Evolutionary conservation across 495 filamentous ascomycete species (phyloP).

Genomic region (Hypomontagnella monticulosa): DNA sequence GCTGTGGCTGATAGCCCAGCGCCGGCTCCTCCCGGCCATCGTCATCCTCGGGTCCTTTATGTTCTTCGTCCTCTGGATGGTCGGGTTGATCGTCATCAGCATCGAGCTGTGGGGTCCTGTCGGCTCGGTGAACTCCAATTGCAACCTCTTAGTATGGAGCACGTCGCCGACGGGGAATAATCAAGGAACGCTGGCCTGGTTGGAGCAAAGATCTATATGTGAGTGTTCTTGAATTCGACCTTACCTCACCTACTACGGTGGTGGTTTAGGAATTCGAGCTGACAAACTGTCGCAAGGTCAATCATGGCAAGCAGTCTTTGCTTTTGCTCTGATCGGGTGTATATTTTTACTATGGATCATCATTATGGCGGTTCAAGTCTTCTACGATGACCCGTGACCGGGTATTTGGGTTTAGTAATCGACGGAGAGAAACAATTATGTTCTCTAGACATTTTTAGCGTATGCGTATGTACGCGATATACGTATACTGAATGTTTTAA

Average conservation of each 20-base stretch:
- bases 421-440: not conserved
- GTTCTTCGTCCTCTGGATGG: slow-evolving; percentile 90
- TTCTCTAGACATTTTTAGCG: not conserved
- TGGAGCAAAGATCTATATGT: slow-evolving; percentile 90
- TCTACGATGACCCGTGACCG: slow-evolving; percentile 59
- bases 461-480: not conserved
- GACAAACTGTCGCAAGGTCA: slow-evolving; percentile 48
- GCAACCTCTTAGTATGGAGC: slow-evolving; percentile 74
- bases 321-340: slow-evolving; percentile 77
- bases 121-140: slow-evolving; percentile 81
- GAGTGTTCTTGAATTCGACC: slow-evolving; percentile 52
- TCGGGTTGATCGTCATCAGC: slow-evolving; percentile 87
- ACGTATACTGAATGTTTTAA: no score
- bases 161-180: slow-evolving; percentile 67
- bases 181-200: slow-evolving; percentile 79
- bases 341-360: slow-evolving; percentile 96
- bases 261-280: slow-evolving; percentile 15
- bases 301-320: slow-evolving; percentile 70
- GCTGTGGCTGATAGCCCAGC: slow-evolving; percentile 76
- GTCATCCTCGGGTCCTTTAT: slow-evolving; percentile 93
- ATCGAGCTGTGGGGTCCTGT: slow-evolving; percentile 88
- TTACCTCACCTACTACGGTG: no score
- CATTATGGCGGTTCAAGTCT: slow-evolving; percentile 89
- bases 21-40: slow-evolving; percentile 85
- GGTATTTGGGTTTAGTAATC: not conserved